phyloP scores from a whole-genome alignment of 257 asterid genomes.

The Galeopsis tetrahit region DNA sequence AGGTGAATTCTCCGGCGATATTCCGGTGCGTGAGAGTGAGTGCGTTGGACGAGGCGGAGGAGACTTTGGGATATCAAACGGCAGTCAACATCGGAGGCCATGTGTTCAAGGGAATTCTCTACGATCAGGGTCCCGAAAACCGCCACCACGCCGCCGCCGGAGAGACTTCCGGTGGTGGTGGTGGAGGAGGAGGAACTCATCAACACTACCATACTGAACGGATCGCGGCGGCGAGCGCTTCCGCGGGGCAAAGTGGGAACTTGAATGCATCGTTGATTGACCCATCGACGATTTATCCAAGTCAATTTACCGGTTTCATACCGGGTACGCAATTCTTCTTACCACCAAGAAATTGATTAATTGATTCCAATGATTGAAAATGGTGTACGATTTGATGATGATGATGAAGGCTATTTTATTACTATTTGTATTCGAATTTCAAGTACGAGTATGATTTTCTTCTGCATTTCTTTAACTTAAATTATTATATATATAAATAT shows the following conservation, averaged over 20 bases:
- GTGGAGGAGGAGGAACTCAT: constrained; percentile 43
- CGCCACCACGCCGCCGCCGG: constrained; percentile 33
- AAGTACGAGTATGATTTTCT: constrained; percentile 41
- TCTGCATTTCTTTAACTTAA: constrained; percentile 17
- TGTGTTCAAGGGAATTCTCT: constrained; percentile 62
- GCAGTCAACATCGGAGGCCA: constrained; percentile 69
- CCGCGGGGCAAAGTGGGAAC: constrained; percentile 37
- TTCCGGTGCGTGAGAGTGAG: constrained; percentile 60
- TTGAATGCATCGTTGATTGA: constrained; percentile 50
- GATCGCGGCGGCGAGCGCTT: constrained; percentile 36
- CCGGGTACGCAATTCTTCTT: constrained; percentile 91
- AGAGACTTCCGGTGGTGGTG: constrained; percentile 52
- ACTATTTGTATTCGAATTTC: constrained; percentile 40
- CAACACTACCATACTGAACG: constrained; percentile 32
- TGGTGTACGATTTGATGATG: too few relatives aligned
- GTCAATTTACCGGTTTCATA: constrained; percentile 64
- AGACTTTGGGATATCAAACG: constrained; percentile 60
- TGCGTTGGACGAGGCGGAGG: constrained; percentile 49
- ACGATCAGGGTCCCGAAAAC: constrained; percentile 63
- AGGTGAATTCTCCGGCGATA: constrained; percentile 52
- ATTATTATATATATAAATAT: not conserved
- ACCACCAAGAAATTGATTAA: constrained; percentile 62
- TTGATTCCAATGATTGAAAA: not conserved
- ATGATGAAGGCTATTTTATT: not conserved
- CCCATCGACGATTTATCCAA: constrained; percentile 61